phyloP scores from a whole-genome alignment of 768 basidiomycete genomes.

The Tulasnella calospora region DNA sequence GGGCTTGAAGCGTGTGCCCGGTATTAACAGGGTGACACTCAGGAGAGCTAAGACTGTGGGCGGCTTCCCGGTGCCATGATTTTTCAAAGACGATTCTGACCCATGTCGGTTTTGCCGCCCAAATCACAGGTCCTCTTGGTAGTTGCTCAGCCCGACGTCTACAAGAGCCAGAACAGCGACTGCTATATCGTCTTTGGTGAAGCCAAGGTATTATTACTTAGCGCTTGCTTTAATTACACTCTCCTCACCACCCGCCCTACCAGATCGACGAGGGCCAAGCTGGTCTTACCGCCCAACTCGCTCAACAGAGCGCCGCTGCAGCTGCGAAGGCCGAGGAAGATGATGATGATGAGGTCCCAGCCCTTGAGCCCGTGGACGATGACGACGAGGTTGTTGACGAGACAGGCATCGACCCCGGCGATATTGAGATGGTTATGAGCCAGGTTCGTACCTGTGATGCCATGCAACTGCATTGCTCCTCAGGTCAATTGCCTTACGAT shows the following conservation, averaged over 20 bases:
- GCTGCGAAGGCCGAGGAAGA: slow-evolving; percentile 51
- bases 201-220: slow-evolving; percentile 58
- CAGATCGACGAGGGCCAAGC: slow-evolving; percentile 86
- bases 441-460: slow-evolving; percentile 35
- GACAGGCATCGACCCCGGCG: slow-evolving; percentile 85
- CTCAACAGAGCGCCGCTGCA: slow-evolving; percentile 62
- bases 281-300: slow-evolving; percentile 51
- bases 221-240: not conserved
- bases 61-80: slow-evolving; percentile 21
- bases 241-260: not conserved
- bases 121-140: slow-evolving; percentile 73
- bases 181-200: slow-evolving; percentile 99
- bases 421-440: slow-evolving; percentile 89
- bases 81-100: not conserved
- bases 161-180: slow-evolving; percentile 95
- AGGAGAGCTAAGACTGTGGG: slow-evolving; percentile 89
- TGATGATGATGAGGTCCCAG: slow-evolving; percentile 70
- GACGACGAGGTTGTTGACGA: slow-evolving; percentile 72
- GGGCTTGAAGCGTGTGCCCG: slow-evolving; percentile 87
- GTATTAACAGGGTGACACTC: slow-evolving; percentile 92
- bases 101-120: not conserved
- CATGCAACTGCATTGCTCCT: not conserved
- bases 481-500: not conserved
- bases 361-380: slow-evolving; percentile 65
- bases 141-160: slow-evolving; percentile 89